These are phyloP conservation scores for Suillus subalutaceus DNA, from an alignment of 768 basidiomycete species.

Conservation along the genomic window DNA sequence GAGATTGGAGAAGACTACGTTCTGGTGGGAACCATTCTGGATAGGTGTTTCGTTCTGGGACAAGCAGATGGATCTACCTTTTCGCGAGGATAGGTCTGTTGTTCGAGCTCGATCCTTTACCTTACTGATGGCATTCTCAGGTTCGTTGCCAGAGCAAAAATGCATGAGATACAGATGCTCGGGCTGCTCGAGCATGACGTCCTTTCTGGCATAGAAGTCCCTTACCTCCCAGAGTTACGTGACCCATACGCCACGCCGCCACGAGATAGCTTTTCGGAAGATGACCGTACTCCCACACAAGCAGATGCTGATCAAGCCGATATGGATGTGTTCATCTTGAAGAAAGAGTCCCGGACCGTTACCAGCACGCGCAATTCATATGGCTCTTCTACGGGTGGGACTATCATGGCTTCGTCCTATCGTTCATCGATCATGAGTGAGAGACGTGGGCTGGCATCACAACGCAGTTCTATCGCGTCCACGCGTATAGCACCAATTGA, in stretches of 20 bases:
- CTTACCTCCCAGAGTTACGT: slow-evolving; percentile 59
- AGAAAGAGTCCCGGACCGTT: slow-evolving; percentile 38
- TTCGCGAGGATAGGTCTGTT: slow-evolving; percentile 71
- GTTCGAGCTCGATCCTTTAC: slow-evolving; percentile 2
- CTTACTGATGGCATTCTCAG: slow-evolving; percentile 42
- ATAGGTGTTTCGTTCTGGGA: slow-evolving; percentile 85
- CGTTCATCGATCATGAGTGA: slow-evolving; percentile 37
- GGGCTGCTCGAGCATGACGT: slow-evolving; percentile 92
- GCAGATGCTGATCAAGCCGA: slow-evolving; percentile 77
- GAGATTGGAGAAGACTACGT: slow-evolving; percentile 52
- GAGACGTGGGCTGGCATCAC: slow-evolving; percentile 42
- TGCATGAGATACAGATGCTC: slow-evolving; percentile 96
- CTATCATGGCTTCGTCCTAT: slow-evolving; percentile 38
- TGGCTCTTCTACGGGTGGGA: slow-evolving; percentile 43
- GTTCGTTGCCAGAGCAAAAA: slow-evolving; percentile 92
- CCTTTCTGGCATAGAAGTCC: slow-evolving; percentile 85
- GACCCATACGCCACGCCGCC: slow-evolving; percentile 36
- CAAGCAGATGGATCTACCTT: slow-evolving; percentile 82
- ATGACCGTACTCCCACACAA: slow-evolving; percentile 44
- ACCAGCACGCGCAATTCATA: slow-evolving; percentile 41
- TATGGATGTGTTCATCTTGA: slow-evolving; percentile 63
- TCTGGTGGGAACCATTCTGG: slow-evolving; percentile 94
- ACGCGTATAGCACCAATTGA: slow-evolving; percentile 65
- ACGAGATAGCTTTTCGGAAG: slow-evolving; percentile 37
- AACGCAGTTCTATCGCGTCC: slow-evolving; percentile 52